Conservation (phyloP, 176 grass and related monocot species). For the Lolium rigidum region DNA sequence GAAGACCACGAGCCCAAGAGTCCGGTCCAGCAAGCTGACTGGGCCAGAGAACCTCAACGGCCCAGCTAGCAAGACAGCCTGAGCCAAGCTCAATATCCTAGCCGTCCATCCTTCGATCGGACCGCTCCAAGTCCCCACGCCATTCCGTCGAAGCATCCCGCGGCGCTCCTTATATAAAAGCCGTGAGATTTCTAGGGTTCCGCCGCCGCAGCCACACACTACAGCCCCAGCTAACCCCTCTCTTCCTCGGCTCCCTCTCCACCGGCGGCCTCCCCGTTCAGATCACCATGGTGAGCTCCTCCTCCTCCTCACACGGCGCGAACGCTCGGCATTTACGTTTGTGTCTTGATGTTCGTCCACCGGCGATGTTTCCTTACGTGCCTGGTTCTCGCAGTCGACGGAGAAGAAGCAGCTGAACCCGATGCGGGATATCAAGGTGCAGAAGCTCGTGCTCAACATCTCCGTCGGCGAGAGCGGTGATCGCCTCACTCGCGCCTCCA, state of each 20-base stretch:
- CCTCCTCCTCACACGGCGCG: neutral
- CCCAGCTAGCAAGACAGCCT: neutral
- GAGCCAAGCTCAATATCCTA: neutral
- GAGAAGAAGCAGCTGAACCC: slow-evolving; percentile 55
- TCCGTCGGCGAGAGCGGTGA: slow-evolving; percentile 60
- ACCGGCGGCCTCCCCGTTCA: neutral
- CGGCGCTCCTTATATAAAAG: slow-evolving; percentile 27
- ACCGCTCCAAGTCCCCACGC: neutral
- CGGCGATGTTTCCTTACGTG: slow-evolving; percentile 1
- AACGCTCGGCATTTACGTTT: neutral
- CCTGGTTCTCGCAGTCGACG: slow-evolving; percentile 41
- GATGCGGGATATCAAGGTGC: slow-evolving; percentile 65
- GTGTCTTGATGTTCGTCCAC: neutral
- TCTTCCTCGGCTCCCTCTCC: neutral
- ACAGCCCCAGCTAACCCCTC: neutral
- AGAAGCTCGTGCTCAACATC: slow-evolving; percentile 63
- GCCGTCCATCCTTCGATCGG: slow-evolving; percentile 28
- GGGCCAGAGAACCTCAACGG: neutral
- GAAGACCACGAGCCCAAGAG: neutral
- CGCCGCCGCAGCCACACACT: slow-evolving; percentile 41
- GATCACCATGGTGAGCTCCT: slow-evolving; percentile 32
- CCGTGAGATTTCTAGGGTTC: slow-evolving; percentile 40
- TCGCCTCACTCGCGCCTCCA: slow-evolving; percentile 53
- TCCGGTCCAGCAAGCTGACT: neutral
- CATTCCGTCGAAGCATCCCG: neutral